Evolutionary conservation across 2,329 filamentous ascomycete genomes (phyloP).

Genomic region (Pyrenochaeta sp.): DNA sequence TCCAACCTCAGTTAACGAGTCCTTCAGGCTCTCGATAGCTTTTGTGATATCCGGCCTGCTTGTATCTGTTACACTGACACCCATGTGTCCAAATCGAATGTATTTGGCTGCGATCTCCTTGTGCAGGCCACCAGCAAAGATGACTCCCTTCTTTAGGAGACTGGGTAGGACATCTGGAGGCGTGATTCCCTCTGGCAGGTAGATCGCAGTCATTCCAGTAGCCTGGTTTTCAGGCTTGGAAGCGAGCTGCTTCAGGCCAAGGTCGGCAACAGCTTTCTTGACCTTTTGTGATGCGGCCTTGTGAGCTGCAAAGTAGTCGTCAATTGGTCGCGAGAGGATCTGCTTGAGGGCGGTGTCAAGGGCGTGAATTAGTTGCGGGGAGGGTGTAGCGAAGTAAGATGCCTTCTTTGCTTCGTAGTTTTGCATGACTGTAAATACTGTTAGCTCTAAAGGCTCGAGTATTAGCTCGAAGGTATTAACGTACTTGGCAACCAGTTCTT

Average conservation of each 20-base stretch:
- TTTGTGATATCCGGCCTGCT: conserved; percentile 82
- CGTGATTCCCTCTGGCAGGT: conserved; percentile 84
- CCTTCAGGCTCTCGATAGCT: conserved; percentile 79
- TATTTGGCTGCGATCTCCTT: conserved; percentile 95
- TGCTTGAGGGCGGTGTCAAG: conserved; percentile 88
- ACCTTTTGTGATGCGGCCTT: conserved; percentile 80
- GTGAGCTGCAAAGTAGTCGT: conserved; percentile 85
- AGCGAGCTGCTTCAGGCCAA: conserved; percentile 89
- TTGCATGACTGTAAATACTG: conserved; percentile 76
- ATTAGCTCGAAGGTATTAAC: neutral
- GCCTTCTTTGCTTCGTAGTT: conserved; percentile 99
- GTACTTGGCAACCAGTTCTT: conserved; percentile 95
- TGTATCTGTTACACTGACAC: conserved; percentile 86
- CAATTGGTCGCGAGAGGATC: conserved; percentile 80
- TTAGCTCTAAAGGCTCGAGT: conserved; percentile 23
- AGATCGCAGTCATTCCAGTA: conserved; percentile 97
- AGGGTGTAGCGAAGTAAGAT: conserved; percentile 96
- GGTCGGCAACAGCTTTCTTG: conserved; percentile 80
- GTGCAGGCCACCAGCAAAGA: conserved; percentile 95
- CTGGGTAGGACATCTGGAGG: conserved; percentile 85
- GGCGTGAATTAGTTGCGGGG: conserved; percentile 91
- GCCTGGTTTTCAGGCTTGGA: conserved; percentile 88
- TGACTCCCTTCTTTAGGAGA: conserved; percentile 83
- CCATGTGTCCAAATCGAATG: conserved; percentile 97
- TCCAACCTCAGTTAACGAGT: conserved; percentile 77